These are phyloP conservation scores for Trametes polyzona DNA, from an alignment of 1,284 basidiomycete genomes.

Conservation along the genomic window DNA sequence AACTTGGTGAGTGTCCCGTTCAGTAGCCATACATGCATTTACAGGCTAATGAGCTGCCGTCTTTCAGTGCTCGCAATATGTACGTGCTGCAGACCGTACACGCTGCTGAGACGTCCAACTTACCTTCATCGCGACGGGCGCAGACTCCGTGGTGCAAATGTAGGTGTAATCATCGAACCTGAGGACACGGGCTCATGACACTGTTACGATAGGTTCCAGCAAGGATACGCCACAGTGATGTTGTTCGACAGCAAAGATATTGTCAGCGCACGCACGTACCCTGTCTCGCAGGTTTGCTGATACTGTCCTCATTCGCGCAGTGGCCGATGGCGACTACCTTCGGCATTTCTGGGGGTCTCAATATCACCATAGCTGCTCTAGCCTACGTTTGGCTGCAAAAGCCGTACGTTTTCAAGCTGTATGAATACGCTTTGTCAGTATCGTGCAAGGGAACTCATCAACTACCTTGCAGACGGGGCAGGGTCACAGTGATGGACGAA, in stretches of 20 bases:
- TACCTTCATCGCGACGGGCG: background rate
- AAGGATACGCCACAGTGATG: background rate
- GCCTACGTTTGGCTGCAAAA: slow-evolving; percentile 19
- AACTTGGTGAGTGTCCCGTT: slow-evolving; percentile 21
- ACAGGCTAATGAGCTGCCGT: too few species aligned
- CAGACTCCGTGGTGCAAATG: slow-evolving; percentile 3
- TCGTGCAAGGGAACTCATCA: background rate
- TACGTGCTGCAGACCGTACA: too few species aligned
- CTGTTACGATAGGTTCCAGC: background rate
- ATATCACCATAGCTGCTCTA: slow-evolving; percentile 7
- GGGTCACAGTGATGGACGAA: slow-evolving; percentile 4
- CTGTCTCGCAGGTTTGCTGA: background rate
- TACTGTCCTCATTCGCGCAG: background rate
- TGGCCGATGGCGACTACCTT: slow-evolving; percentile 17
- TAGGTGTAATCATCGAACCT: too few species aligned
- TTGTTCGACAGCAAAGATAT: background rate
- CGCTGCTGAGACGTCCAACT: background rate
- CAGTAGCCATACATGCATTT: too few species aligned
- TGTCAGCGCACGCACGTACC: background rate
- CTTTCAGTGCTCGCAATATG: too few species aligned
- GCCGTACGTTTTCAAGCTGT: slow-evolving; percentile 12
- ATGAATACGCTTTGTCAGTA: background rate
- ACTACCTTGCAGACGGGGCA: slow-evolving; percentile 3
- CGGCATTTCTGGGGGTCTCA: slow-evolving; percentile 4
- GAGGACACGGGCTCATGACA: too few species aligned